Evolutionary conservation across 345 rosid genomes (phyloP).

Genomic region (Lepidium africanum): DNA sequence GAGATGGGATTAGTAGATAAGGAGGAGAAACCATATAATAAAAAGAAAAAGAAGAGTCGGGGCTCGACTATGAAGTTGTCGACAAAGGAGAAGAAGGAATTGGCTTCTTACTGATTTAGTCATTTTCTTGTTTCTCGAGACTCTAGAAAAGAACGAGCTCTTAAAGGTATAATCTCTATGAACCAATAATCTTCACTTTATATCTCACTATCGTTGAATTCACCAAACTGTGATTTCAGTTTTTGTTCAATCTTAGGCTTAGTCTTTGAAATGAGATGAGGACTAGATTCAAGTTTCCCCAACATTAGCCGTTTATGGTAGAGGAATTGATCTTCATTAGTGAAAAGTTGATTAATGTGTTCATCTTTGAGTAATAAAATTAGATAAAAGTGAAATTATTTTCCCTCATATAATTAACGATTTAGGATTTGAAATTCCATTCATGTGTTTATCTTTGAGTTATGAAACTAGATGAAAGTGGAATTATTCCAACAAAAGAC

Average conservation of each 20-base stretch:
- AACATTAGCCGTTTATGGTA: too few species aligned
- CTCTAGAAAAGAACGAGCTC: slow-evolving; percentile 76
- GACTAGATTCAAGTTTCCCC: background rate
- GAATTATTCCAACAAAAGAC: too few species aligned
- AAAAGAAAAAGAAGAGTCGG: slow-evolving; percentile 11
- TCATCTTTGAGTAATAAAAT: too few species aligned
- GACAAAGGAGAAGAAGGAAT: slow-evolving; percentile 80
- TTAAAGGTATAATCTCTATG: slow-evolving; percentile 47
- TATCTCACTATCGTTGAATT: background rate
- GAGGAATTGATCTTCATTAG: too few species aligned
- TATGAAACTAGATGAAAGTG: background rate
- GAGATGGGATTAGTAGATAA: slow-evolving; percentile 1
- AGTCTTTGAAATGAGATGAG: background rate
- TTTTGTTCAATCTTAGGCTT: too few species aligned
- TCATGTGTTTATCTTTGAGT: background rate
- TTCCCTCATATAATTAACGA: too few species aligned
- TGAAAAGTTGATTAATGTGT: too few species aligned
- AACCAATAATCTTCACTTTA: background rate
- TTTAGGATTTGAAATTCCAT: background rate
- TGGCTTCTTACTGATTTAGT: slow-evolving; percentile 68
- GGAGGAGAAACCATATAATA: slow-evolving; percentile 11
- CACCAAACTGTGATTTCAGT: background rate
- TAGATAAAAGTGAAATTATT: too few species aligned
- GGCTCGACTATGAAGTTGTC: slow-evolving; percentile 34
- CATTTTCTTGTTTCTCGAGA: slow-evolving; percentile 53